Evolutionary conservation across 768 basidiomycete species (phyloP).

Genomic region (Rhodotorula paludigena): DNA sequence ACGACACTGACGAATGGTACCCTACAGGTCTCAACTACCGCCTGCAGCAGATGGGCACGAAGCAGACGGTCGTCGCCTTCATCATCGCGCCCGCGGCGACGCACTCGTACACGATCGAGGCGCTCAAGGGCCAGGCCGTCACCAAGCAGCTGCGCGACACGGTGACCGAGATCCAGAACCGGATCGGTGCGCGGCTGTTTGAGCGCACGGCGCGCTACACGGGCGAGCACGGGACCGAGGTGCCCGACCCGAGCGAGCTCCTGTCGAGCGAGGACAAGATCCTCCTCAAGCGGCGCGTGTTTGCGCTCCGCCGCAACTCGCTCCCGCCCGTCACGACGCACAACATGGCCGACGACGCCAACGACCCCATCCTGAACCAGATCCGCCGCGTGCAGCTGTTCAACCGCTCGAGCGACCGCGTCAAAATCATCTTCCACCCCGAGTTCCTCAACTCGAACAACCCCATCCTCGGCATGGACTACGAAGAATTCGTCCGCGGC

Average conservation of each 20-base stretch:
- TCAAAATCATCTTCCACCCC: constrained; percentile 97
- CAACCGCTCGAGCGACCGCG: constrained; percentile 79
- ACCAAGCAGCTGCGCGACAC: constrained; percentile 95
- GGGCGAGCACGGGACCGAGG: constrained; percentile 68
- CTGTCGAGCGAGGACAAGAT: constrained; percentile 89
- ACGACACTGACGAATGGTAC: too few species aligned
- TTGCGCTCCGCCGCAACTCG: constrained; percentile 88
- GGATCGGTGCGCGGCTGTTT: constrained; percentile 84
- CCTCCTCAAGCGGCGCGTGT: constrained; percentile 88
- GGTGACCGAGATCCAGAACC: constrained; percentile 88
- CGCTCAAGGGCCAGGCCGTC: constrained; percentile 93
- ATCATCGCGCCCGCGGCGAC: constrained; percentile 98
- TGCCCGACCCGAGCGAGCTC: constrained; percentile 68
- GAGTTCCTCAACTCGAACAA: constrained; percentile 98
- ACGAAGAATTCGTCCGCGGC: constrained; percentile 97
- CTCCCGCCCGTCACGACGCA: constrained; percentile 97
- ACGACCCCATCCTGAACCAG: constrained; percentile 90
- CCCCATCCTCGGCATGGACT: constrained; percentile 92
- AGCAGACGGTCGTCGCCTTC: constrained; percentile 88
- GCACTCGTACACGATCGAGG: constrained; percentile 94
- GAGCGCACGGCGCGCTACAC: constrained; percentile 90
- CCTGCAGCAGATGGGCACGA: constrained; percentile 61
- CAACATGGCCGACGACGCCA: constrained; percentile 92
- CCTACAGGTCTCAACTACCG: constrained; percentile 58
- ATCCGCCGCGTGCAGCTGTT: constrained; percentile 90